A percentile compares a stretch with the other conserved stretches of the same genome.
Conservation (phyloP, 2,329 filamentous ascomycete species). For the Aspergillus terreus region DNA sequence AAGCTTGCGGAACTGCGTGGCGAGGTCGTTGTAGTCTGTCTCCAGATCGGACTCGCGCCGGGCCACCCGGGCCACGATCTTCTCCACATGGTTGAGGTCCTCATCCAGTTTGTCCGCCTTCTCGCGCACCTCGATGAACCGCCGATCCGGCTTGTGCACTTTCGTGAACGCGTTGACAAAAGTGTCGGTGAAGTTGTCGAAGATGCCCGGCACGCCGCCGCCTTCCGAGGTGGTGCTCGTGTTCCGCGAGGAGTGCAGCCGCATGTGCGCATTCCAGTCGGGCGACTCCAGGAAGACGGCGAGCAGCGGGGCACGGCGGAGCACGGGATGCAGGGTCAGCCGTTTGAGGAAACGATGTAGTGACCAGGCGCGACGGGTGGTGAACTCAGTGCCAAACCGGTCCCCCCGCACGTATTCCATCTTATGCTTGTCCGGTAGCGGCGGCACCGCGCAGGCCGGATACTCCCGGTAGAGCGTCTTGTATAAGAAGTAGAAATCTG, state of each 20-base stretch:
- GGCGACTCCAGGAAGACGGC: slow-evolving; percentile 86
- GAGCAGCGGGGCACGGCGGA: slow-evolving; percentile 77
- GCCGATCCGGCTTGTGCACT: slow-evolving; percentile 88
- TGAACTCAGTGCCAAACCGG: slow-evolving; percentile 92
- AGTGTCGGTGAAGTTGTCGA: slow-evolving; percentile 92
- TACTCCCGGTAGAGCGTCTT: slow-evolving; percentile 86
- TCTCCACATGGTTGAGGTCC: slow-evolving; percentile 87
- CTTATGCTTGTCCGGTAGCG: slow-evolving; percentile 95
- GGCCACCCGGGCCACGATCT: slow-evolving; percentile 87
- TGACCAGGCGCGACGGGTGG: slow-evolving; percentile 79
- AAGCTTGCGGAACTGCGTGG: slow-evolving; percentile 91
- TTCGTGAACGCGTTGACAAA: slow-evolving; percentile 98
- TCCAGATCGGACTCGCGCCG: slow-evolving; percentile 85
- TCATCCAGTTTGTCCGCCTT: slow-evolving; percentile 92
- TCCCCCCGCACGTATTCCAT: slow-evolving; percentile 98
- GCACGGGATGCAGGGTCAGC: slow-evolving; percentile 79
- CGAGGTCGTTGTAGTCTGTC: slow-evolving; percentile 80
- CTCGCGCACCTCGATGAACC: slow-evolving; percentile 91
- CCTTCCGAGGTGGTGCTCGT: slow-evolving; percentile 47
- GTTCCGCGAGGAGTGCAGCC: slow-evolving; percentile 65
- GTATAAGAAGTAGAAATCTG: slow-evolving; percentile 95
- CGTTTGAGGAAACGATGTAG: slow-evolving; percentile 87
- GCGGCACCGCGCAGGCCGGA: slow-evolving; percentile 86
- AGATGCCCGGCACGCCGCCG: slow-evolving; percentile 60
- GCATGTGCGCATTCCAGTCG: slow-evolving; percentile 98